Conservation (phyloP, 148 eudicot species). For the Silene conica region DNA sequence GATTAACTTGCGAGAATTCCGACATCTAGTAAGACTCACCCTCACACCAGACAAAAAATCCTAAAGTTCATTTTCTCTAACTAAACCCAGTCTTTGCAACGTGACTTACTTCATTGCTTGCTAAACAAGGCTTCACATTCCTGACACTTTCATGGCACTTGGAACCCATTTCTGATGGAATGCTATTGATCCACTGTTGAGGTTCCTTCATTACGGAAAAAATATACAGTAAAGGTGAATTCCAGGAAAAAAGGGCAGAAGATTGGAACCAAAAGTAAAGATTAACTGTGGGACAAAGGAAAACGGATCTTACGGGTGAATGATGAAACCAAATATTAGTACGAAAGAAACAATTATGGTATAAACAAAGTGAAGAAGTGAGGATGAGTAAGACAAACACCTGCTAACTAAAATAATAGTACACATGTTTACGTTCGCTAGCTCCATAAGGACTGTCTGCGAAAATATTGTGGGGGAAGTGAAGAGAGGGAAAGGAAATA, state of each 20-base stretch:
- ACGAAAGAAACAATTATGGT: not conserved
- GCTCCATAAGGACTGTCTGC: not conserved
- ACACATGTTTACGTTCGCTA: not conserved
- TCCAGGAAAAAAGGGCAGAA: not conserved
- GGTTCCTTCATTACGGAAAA: constrained; percentile 28
- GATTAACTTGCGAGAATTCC: too few relatives aligned
- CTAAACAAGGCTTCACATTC: constrained; percentile 33
- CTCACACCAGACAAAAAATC: too few relatives aligned
- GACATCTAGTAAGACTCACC: too few relatives aligned
- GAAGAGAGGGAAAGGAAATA: not conserved
- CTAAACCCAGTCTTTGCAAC: constrained; percentile 33
- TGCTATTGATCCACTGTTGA: constrained; percentile 33
- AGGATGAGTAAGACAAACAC: not conserved
- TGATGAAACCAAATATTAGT: not conserved
- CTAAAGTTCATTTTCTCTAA: too few relatives aligned
- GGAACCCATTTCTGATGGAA: constrained; percentile 25
- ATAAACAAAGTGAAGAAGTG: not conserved
- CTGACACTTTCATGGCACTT: constrained; percentile 24
- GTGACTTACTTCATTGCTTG: constrained; percentile 29
- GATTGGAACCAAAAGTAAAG: not conserved
- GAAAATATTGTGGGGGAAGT: not conserved
- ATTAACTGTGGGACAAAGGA: constrained; percentile 3
- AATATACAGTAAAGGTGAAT: not conserved
- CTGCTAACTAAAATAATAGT: not conserved
- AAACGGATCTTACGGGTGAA: not conserved